These are phyloP conservation scores for Naganishia vaughanmartiniae DNA, from an alignment of 768 basidiomycete species.

Conservation along the genomic window DNA sequence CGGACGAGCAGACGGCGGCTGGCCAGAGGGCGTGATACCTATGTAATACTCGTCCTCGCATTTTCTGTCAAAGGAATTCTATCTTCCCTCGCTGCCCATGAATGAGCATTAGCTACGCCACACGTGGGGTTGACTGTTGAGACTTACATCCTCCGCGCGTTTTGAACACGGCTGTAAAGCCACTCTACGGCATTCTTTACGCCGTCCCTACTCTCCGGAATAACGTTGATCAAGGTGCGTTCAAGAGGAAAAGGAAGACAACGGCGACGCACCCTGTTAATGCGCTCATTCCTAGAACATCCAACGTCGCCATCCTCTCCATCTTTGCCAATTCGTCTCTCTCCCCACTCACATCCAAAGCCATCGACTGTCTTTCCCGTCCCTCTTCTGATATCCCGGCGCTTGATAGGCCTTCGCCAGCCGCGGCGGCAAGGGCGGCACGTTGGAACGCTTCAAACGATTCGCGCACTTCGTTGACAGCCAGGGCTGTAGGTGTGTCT, in stretches of 20 bases:
- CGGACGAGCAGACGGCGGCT: background rate
- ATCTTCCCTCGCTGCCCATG: conserved; percentile 7
- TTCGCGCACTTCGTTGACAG: conserved; percentile 84
- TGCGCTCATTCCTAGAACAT: conserved; percentile 86
- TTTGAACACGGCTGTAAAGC: conserved; percentile 90
- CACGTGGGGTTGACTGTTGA: no score
- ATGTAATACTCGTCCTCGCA: background rate
- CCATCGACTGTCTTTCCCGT: conserved; percentile 51
- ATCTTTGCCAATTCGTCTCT: conserved; percentile 43
- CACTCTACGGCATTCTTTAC: conserved; percentile 88
- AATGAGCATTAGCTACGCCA: background rate
- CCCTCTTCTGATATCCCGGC: conserved; percentile 52
- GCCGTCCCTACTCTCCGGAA: conserved; percentile 64
- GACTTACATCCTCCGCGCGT: conserved; percentile 62
- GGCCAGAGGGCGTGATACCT: background rate
- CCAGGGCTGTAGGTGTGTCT: conserved; percentile 73
- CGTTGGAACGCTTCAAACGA: conserved; percentile 54
- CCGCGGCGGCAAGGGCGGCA: conserved; percentile 56
- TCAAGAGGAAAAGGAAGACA: background rate
- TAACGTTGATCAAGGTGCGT: background rate
- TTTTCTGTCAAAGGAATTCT: background rate
- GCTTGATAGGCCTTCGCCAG: conserved; percentile 57
- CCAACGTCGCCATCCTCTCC: conserved; percentile 65
- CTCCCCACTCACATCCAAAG: background rate
- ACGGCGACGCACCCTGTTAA: conserved; percentile 72